Percentiles rank a stretch among this genome's conserved stretches.
These are phyloP conservation scores for Lodderomyces beijingensis DNA, from an alignment of 1,139 yeast species.

Conservation along the genomic window DNA sequence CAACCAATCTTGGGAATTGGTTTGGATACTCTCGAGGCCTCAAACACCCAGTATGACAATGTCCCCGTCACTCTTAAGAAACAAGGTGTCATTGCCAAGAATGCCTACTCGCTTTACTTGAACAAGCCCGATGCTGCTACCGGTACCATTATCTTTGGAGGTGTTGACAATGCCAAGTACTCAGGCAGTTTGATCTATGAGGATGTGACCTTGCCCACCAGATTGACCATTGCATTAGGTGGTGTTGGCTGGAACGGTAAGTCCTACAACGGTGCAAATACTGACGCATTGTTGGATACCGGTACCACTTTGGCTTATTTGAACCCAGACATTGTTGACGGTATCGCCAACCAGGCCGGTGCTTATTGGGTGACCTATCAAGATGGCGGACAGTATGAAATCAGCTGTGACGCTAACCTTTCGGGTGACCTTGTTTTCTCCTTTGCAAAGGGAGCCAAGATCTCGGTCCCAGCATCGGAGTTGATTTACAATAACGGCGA, in stretches of 20 bases:
- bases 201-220: no score
- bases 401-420: conserved; percentile 4
- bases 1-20: conserved; percentile 23
- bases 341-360: conserved; percentile 15
- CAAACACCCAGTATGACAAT: no score
- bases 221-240: conserved; percentile 6
- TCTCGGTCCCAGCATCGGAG: conserved; percentile 7
- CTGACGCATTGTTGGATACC: conserved; percentile 17
- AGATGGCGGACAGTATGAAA: conserved; percentile 8
- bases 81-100: not conserved
- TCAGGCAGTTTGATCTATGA: not conserved
- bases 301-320: conserved; percentile 30
- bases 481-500: conserved; percentile 1
- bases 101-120: not conserved
- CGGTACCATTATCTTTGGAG: not conserved
- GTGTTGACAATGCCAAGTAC: not conserved
- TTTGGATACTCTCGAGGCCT: no score
- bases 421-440: conserved; percentile 12
- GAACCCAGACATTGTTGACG: conserved; percentile 14
- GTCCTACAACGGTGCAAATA: not conserved
- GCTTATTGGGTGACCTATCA: conserved; percentile 10
- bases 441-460: conserved; percentile 8
- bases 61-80: no score
- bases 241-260: conserved; percentile 4
- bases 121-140: not conserved